A percentile compares a stretch with the other conserved stretches of the same genome.
Evolutionary conservation across 139 green algal species (phyloP).

Genomic region (Micractinium sp.): DNA sequence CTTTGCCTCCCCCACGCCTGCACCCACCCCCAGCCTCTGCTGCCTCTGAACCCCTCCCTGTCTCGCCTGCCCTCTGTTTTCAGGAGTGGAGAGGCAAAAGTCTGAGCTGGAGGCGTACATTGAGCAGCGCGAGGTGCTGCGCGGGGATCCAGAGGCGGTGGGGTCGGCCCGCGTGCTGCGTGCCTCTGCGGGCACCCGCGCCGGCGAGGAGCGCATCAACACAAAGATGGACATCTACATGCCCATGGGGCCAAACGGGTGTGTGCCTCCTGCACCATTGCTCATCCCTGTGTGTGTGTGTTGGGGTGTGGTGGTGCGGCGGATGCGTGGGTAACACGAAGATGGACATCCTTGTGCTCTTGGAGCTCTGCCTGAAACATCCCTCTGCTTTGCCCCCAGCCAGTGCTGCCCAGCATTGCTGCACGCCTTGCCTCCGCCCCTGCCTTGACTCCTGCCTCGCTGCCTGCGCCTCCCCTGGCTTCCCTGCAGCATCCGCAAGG

Average conservation of each 20-base stretch:
- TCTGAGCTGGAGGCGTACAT: slow-evolving; percentile 7
- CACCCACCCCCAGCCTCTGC: no score
- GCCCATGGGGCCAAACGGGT: background rate
- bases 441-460: background rate
- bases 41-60: background rate
- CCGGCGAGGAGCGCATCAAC: background rate
- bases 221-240: background rate
- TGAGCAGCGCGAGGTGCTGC: background rate
- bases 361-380: background rate
- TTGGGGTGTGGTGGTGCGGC: background rate
- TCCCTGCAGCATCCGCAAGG: background rate
- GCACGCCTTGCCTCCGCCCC: no score
- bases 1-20: no score
- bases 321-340: background rate
- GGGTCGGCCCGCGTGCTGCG: slow-evolving; percentile 3
- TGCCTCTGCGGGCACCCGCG: background rate
- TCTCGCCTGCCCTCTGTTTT: background rate
- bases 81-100: slow-evolving; percentile 5
- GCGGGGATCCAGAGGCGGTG: background rate
- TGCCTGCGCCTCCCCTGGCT: background rate
- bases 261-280: background rate
- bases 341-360: background rate
- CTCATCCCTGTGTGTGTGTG: background rate
- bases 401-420: no score
- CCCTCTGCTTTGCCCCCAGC: background rate